Conservation (phyloP, 331 rosid species). For the Saraca asoca region DNA sequence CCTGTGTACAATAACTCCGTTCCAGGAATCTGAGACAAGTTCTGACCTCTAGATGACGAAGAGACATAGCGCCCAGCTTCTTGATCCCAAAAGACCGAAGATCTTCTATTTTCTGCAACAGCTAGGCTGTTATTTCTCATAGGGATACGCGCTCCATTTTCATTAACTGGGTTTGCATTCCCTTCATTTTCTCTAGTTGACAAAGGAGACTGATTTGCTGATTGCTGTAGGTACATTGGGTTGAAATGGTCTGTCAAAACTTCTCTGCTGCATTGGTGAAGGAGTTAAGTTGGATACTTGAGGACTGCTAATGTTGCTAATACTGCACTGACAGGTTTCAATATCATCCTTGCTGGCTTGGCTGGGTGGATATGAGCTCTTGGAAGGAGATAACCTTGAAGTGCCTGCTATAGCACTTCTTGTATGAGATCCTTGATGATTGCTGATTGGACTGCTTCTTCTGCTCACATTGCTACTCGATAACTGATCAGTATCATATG, state of each 20-base stretch:
- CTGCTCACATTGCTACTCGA: slow-evolving; percentile 75
- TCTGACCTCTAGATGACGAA: slow-evolving; percentile 51
- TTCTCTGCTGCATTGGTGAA: slow-evolving; percentile 47
- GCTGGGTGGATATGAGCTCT: slow-evolving; percentile 72
- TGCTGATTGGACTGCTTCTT: slow-evolving; percentile 73
- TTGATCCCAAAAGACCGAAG: slow-evolving; percentile 75
- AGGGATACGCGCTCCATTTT: slow-evolving; percentile 37
- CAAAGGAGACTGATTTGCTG: slow-evolving; percentile 49
- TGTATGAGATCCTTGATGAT: slow-evolving; percentile 50
- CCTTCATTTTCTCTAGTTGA: slow-evolving; percentile 52
- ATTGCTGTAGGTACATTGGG: slow-evolving; percentile 68
- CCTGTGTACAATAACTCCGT: slow-evolving; percentile 66
- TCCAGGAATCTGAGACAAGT: slow-evolving; percentile 52
- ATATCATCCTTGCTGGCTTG: slow-evolving; percentile 70
- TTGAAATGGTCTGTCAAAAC: slow-evolving; percentile 52
- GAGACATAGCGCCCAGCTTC: slow-evolving; percentile 83
- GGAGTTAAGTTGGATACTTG: slow-evolving; percentile 56
- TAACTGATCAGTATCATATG: slow-evolving; percentile 56
- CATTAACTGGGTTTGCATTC: slow-evolving; percentile 38
- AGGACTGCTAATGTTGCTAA: slow-evolving; percentile 74
- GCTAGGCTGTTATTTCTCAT: slow-evolving; percentile 46
- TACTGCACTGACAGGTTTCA: slow-evolving; percentile 55
- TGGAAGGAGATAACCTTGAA: slow-evolving; percentile 61
- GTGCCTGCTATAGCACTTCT: slow-evolving; percentile 57
- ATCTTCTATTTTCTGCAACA: slow-evolving; percentile 44